phyloP scores from a whole-genome alignment of 2,329 filamentous ascomycete species.

The Fusarium devonianum region DNA sequence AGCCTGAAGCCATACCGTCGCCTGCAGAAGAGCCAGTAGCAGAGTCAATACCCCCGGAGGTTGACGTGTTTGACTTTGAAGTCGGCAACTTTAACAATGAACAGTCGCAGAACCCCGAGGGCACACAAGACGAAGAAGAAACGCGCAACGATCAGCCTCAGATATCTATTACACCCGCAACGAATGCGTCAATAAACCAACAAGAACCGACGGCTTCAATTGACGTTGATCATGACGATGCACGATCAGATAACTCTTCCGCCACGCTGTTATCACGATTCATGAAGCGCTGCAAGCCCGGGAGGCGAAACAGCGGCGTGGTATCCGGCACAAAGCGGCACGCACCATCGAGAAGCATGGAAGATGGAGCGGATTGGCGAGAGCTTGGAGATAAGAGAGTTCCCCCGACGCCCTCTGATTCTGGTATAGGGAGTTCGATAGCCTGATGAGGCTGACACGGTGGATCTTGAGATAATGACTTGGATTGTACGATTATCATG shows the following conservation, averaged over 20 bases:
- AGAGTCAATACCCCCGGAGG: neutral
- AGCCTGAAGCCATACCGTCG: accelerated
- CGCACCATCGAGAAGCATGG: neutral
- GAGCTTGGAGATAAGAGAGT: neutral
- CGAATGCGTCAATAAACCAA: neutral
- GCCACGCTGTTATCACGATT: slow-evolving; percentile 5
- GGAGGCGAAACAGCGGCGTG: neutral
- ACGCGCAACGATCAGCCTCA: neutral
- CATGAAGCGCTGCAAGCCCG: neutral
- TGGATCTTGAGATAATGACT: neutral
- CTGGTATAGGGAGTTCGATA: slow-evolving; percentile 21
- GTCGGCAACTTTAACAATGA: neutral
- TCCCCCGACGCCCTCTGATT: slow-evolving; percentile 10
- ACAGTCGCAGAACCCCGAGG: neutral
- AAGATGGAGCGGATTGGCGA: neutral
- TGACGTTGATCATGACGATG: neutral
- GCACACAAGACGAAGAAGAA: neutral
- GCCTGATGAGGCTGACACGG: neutral
- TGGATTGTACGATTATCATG: neutral
- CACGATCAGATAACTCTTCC: slow-evolving; percentile 2
- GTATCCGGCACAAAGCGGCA: neutral
- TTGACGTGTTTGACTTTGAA: neutral
- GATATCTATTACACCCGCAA: neutral
- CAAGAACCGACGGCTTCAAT: neutral
- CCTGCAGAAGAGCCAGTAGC: neutral